Percentiles rank a stretch among this genome's conserved stretches.
Conservation (phyloP, 176 grass and related monocot species). For the Carex myosuroides region DNA sequence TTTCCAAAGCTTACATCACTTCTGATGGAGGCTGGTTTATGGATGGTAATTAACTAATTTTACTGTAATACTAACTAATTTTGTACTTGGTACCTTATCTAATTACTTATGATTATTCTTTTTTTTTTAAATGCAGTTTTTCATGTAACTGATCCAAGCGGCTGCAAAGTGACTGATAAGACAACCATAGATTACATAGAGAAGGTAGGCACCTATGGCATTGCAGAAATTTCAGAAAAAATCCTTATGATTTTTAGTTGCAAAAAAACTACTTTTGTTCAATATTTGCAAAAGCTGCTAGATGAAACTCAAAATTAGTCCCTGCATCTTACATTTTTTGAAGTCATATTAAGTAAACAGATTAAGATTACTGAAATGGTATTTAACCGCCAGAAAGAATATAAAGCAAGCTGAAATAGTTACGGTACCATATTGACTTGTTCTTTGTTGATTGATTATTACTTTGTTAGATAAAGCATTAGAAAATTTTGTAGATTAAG, state of each 20-base stretch:
- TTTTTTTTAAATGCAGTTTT: constrained; percentile 58
- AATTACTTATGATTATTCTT: not conserved
- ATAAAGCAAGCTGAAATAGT: not conserved
- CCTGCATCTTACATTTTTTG: not conserved
- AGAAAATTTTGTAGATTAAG: not conserved
- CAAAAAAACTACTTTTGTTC: not conserved
- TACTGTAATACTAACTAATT: not conserved
- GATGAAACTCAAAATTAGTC: not conserved
- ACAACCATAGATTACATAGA: constrained; percentile 79
- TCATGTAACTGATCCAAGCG: constrained; percentile 76
- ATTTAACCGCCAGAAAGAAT: not conserved
- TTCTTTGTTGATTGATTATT: constrained; percentile 6
- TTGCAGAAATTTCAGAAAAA: not conserved
- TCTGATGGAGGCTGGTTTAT: constrained; percentile 99
- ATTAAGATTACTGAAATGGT: not conserved
- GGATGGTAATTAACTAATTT: constrained; percentile 51
- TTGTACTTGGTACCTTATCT: not conserved
- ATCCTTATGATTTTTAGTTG: not conserved
- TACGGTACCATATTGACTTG: not conserved
- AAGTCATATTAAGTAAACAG: not conserved
- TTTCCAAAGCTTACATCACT: constrained; percentile 94
- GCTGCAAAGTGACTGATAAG: constrained; percentile 65
- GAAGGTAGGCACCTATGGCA: constrained; percentile 38
- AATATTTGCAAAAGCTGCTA: not conserved
- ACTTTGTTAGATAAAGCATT: not conserved